These are phyloP conservation scores for Trichoderma arundinaceum DNA, from an alignment of 2,329 filamentous ascomycete species.

Conservation along the genomic window DNA sequence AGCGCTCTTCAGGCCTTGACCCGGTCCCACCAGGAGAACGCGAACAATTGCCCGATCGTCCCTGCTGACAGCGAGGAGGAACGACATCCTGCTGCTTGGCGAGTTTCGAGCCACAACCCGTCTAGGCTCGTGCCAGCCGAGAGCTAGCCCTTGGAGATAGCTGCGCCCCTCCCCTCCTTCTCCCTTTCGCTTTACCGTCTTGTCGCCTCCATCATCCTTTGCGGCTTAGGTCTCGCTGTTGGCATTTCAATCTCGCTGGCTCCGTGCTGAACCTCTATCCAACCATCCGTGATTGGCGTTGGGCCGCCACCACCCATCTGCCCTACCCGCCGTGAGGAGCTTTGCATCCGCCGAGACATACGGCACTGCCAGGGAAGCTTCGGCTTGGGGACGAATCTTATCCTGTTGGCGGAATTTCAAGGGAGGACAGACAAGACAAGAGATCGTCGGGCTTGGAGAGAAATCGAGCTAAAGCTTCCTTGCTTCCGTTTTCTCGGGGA, in stretches of 20 bases:
- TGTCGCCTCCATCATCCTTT: background rate
- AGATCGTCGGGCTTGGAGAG: conserved; percentile 27
- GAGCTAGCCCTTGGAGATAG: conserved; percentile 20
- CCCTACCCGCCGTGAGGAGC: conserved; percentile 10
- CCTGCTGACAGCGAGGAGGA: conserved; percentile 23
- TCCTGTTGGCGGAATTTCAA: conserved; percentile 33
- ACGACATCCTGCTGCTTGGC: conserved; percentile 10
- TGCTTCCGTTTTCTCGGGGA: conserved; percentile 41
- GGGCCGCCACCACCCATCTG: conserved; percentile 30
- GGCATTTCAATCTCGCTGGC: background rate
- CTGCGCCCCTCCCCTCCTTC: background rate
- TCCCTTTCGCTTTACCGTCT: conserved; percentile 10
- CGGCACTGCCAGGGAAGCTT: conserved; percentile 65
- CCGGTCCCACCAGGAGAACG: conserved; percentile 18
- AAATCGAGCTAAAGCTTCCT: conserved; percentile 18
- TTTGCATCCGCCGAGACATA: conserved; percentile 41
- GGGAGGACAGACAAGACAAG: conserved; percentile 17
- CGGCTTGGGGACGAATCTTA: conserved; percentile 52
- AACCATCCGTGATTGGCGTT: conserved; percentile 28
- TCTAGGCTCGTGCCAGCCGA: conserved; percentile 11
- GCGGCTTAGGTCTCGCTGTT: background rate
- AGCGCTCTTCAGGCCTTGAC: conserved; percentile 6
- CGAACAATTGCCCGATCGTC: conserved; percentile 16
- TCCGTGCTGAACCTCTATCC: conserved; percentile 9
- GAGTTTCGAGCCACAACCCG: conserved; percentile 1